A percentile compares a stretch with the other conserved stretches of the same genome.
Evolutionary conservation across 2,329 filamentous ascomycete species (phyloP).

Genomic region (Alternaria sp.): DNA sequence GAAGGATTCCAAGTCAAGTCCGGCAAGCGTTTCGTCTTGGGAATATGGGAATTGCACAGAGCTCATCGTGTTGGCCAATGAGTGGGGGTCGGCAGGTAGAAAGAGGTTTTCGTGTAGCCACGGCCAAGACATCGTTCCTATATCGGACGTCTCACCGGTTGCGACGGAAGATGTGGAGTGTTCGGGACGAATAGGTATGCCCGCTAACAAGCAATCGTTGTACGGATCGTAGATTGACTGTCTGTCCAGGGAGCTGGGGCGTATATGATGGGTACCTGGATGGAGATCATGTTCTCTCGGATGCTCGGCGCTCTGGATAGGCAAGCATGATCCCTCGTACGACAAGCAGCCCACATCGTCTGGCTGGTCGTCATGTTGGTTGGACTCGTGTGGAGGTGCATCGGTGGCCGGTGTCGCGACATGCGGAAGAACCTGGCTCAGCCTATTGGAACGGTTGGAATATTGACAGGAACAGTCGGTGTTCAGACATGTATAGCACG

Average conservation of each 20-base stretch:
- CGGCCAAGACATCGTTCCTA: background rate
- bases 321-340: background rate
- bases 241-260: background rate
- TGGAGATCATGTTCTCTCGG: background rate
- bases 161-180: background rate
- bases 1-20: background rate
- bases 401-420: background rate
- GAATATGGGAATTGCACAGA: background rate
- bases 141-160: background rate
- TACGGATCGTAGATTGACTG: background rate
- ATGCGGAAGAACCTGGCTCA: background rate
- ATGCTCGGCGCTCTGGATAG: background rate
- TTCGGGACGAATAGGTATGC: background rate
- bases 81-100: background rate
- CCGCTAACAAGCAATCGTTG: background rate
- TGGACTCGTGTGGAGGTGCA: background rate
- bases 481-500: background rate
- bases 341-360: background rate
- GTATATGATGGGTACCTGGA: background rate
- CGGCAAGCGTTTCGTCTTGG: background rate
- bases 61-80: background rate
- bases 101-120: background rate
- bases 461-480: background rate
- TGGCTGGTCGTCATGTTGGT: background rate
- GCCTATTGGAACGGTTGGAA: background rate